phyloP scores from a whole-genome alignment of 768 basidiomycete genomes.

The Boletus vinaceobasis region DNA sequence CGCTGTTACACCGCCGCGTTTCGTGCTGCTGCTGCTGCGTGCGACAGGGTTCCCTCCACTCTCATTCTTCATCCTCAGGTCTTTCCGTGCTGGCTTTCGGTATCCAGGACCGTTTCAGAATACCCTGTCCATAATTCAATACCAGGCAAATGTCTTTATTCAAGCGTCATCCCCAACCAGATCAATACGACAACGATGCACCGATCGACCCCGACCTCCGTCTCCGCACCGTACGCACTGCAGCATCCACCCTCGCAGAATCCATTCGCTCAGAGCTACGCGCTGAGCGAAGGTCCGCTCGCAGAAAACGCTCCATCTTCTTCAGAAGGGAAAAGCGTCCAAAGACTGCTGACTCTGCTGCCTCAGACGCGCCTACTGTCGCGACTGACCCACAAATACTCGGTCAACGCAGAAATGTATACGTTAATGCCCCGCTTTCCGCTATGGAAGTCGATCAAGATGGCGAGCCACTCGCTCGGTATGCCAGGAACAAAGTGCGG shows the following conservation, averaged over 20 bases:
- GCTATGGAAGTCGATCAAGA: conserved; percentile 59
- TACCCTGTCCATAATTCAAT: conserved; percentile 16
- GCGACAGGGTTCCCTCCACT: not conserved
- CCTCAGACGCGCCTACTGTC: conserved; percentile 24
- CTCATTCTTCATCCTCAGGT: not conserved
- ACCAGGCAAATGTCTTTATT: conserved; percentile 34
- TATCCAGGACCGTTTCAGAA: not conserved
- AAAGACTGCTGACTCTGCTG: conserved; percentile 31
- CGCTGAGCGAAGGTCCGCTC: conserved; percentile 49
- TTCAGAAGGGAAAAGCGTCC: conserved; percentile 58
- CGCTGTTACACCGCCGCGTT: not conserved
- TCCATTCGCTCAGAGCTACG: conserved; percentile 77
- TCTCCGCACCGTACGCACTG: conserved; percentile 88
- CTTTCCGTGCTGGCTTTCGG: conserved; percentile 32
- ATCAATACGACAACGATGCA: conserved; percentile 54
- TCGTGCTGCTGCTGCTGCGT: not conserved
- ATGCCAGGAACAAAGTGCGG: conserved; percentile 88
- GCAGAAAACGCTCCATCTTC: conserved; percentile 46
- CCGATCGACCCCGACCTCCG: conserved; percentile 82
- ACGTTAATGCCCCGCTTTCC: conserved; percentile 72
- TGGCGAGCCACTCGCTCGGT: conserved; percentile 78
- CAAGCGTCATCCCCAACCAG: conserved; percentile 35
- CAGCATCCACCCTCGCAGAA: conserved; percentile 86
- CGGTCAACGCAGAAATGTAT: conserved; percentile 68
- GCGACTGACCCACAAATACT: conserved; percentile 32